These are phyloP conservation scores for Kurtzmaniella quercitrusa DNA, from an alignment of 1,139 yeast species.

Conservation along the genomic window DNA sequence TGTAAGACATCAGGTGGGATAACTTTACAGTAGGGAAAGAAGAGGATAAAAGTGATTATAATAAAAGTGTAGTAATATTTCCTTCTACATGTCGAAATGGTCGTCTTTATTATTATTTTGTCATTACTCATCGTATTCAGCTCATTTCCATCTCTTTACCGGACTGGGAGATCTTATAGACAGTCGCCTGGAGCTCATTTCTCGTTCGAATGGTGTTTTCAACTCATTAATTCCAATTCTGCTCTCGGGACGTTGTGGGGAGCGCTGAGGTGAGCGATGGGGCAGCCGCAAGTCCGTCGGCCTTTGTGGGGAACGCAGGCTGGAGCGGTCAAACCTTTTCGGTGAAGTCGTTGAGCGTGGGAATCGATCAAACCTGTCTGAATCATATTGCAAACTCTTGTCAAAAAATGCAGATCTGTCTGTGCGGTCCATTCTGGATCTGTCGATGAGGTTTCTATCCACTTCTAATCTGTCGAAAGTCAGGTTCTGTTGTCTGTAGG, in stretches of 20 bases:
- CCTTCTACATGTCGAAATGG: not conserved
- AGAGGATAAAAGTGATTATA: too few species aligned
- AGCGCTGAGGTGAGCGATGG: not conserved
- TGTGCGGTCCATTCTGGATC: not conserved
- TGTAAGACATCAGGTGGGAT: too few species aligned
- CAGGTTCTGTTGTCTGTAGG: not conserved
- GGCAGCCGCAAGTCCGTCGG: not conserved
- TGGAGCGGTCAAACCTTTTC: not conserved
- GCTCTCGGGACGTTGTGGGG: conserved; percentile 1
- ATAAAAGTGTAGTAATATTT: too few species aligned
- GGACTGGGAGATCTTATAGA: conserved; percentile 8
- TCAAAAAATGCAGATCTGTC: not conserved
- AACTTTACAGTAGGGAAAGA: too few species aligned
- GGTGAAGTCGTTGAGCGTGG: not conserved
- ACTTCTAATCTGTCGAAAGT: not conserved
- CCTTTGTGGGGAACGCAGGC: not conserved
- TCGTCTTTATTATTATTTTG: not conserved
- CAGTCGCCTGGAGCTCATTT: conserved; percentile 4
- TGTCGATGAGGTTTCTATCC: not conserved
- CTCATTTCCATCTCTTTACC: conserved; percentile 3
- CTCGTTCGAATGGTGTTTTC: conserved; percentile 4
- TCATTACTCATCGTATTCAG: not conserved
- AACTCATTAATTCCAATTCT: not conserved
- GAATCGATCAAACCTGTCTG: not conserved
- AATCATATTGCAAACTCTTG: not conserved